Evolutionary conservation across 2,329 filamentous ascomycete genomes (phyloP).

Genomic region (Hymenoscyphus fraxineus): DNA sequence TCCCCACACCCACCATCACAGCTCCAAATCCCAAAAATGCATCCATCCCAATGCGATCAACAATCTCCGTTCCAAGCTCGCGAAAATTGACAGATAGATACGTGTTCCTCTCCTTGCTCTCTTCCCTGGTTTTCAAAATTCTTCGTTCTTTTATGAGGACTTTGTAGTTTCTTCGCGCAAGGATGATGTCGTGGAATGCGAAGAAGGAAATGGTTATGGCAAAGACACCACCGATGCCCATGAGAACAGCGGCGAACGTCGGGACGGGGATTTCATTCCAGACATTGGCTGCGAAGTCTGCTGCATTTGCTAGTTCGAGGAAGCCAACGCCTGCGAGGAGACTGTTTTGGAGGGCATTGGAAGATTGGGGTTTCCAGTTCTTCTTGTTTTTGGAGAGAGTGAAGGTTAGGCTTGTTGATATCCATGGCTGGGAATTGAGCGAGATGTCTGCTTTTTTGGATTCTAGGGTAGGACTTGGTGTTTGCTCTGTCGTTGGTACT

Average conservation of each 20-base stretch:
- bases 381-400: neutral
- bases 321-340: slow-evolving; percentile 44
- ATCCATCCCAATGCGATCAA: slow-evolving; percentile 51
- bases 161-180: slow-evolving; percentile 44
- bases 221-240: slow-evolving; percentile 49
- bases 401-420: neutral
- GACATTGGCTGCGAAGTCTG: slow-evolving; percentile 55
- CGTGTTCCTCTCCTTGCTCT: slow-evolving; percentile 33
- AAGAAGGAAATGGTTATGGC: slow-evolving; percentile 45
- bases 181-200: slow-evolving; percentile 42
- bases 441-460: neutral
- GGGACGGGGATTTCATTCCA: slow-evolving; percentile 52
- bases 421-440: neutral
- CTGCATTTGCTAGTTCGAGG: slow-evolving; percentile 52
- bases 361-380: neutral
- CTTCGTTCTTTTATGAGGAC: slow-evolving; percentile 43
- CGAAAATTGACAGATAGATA: slow-evolving; percentile 44
- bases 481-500: neutral
- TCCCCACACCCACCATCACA: slow-evolving; percentile 48
- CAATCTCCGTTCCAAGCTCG: slow-evolving; percentile 48
- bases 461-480: neutral
- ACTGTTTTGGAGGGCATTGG: slow-evolving; percentile 25
- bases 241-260: slow-evolving; percentile 44
- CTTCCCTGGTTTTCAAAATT: slow-evolving; percentile 31
- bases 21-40: slow-evolving; percentile 47